Conservation (phyloP, 1,284 basidiomycete species). For the Trametes polyzona region DNA sequence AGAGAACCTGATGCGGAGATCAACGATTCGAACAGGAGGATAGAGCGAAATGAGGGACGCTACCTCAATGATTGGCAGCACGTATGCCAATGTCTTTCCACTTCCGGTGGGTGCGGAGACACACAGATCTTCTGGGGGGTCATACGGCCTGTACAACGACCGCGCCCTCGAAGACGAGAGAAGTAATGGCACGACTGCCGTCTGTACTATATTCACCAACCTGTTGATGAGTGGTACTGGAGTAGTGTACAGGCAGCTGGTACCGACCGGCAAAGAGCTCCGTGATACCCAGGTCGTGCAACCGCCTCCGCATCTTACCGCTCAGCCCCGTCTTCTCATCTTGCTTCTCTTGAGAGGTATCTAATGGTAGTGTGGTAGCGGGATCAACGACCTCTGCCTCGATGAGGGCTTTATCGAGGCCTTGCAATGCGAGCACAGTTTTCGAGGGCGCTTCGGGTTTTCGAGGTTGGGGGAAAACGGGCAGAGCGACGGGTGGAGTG, state of each 20-base stretch:
- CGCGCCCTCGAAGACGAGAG: constrained; percentile 47
- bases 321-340: constrained; percentile 55
- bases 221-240: constrained; percentile 2
- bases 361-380: constrained; percentile 49
- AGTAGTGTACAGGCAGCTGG: constrained; percentile 7
- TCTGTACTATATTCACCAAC: constrained; percentile 66
- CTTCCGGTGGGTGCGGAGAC: constrained; percentile 98
- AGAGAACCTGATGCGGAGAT: constrained; percentile 57
- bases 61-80: constrained; percentile 90
- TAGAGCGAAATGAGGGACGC: neutral
- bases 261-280: constrained; percentile 86
- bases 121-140: constrained; percentile 82
- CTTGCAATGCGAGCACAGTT: constrained; percentile 71
- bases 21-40: too few species aligned
- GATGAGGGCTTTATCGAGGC: constrained; percentile 75
- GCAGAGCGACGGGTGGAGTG: constrained; percentile 46
- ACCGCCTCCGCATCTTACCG: constrained; percentile 61
- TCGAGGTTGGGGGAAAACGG: constrained; percentile 74
- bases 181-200: constrained; percentile 79
- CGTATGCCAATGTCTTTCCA: constrained; percentile 96
- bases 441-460: constrained; percentile 75
- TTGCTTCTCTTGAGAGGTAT: constrained; percentile 44
- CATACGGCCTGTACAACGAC: constrained; percentile 72
- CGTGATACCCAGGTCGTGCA: constrained; percentile 77
- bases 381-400: constrained; percentile 77